A percentile compares a stretch with the other conserved stretches of the same genome.
These are phyloP conservation scores for Diaporthe sp. DNA, from an alignment of 2,329 filamentous ascomycete species.

Conservation along the genomic window DNA sequence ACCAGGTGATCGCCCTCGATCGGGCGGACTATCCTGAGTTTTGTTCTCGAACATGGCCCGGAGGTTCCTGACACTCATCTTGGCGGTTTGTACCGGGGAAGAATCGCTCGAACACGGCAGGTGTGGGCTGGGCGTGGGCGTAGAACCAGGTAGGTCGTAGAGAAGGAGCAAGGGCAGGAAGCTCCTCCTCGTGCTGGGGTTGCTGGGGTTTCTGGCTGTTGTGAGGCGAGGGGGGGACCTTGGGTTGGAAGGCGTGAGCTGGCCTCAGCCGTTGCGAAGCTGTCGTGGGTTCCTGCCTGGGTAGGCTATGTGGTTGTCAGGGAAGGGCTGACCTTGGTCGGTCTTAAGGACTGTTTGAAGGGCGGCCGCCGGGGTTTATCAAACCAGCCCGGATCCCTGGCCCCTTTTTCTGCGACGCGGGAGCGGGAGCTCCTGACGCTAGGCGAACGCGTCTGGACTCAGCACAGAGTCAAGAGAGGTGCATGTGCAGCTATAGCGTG, in stretches of 20 bases:
- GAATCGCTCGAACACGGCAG: constrained; percentile 26
- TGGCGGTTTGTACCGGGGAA: constrained; percentile 50
- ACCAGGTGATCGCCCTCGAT: constrained; percentile 78
- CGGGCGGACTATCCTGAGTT: constrained; percentile 74
- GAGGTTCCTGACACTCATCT: constrained; percentile 80
- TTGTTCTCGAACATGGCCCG: constrained; percentile 86
- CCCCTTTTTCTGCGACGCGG: constrained; percentile 34
- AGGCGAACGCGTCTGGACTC: constrained; percentile 25
- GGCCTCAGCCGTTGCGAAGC: constrained; percentile 30
- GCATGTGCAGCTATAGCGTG: constrained; percentile 33
- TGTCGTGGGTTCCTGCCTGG: constrained; percentile 1
- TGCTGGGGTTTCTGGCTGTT: neutral
- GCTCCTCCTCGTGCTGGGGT: too few species aligned
- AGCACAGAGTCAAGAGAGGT: constrained; percentile 32
- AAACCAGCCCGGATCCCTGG: constrained; percentile 29
- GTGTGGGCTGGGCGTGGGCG: neutral
- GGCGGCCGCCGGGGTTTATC: constrained; percentile 9
- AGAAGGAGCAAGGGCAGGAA: too few species aligned
- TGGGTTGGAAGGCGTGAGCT: constrained; percentile 16
- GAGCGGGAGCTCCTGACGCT: constrained; percentile 37
- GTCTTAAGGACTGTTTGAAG: constrained; percentile 18
- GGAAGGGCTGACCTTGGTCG: constrained; percentile 7
- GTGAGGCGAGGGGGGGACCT: neutral
- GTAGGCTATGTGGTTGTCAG: neutral
- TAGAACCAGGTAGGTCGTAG: too few species aligned